Evolutionary conservation across 306 rosid species (phyloP).

Genomic region (Cicer judaicum): DNA sequence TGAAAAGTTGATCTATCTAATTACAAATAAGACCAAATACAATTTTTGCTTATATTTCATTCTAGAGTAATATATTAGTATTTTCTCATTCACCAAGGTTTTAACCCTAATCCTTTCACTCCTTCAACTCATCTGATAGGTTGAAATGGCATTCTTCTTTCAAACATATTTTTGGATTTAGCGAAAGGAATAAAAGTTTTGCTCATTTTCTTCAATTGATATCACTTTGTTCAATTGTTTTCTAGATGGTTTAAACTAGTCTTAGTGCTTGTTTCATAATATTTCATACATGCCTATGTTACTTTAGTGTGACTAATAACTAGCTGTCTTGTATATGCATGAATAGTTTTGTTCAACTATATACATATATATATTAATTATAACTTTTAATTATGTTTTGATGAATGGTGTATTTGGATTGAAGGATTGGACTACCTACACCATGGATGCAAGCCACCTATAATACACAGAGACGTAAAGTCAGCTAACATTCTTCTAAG

Average conservation of each 20-base stretch:
- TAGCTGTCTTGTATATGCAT: background rate
- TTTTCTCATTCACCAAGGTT: no score
- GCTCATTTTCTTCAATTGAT: background rate
- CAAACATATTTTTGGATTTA: background rate
- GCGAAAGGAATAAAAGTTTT: background rate
- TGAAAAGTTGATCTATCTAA: no score
- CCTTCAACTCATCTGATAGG: no score
- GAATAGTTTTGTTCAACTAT: background rate
- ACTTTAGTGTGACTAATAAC: background rate
- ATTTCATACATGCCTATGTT: background rate
- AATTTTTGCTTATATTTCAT: no score
- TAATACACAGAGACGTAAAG: conserved; percentile 77
- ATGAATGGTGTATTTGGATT: conserved; percentile 37
- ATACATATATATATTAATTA: background rate
- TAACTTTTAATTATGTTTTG: conserved; percentile 21
- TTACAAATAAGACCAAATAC: no score
- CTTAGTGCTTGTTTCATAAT: conserved; percentile 7
- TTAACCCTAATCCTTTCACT: no score
- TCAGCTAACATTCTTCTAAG: conserved; percentile 71
- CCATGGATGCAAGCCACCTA: conserved; percentile 79
- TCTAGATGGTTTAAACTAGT: background rate
- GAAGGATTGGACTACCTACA: conserved; percentile 74
- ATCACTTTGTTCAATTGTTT: background rate
- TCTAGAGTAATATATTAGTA: no score
- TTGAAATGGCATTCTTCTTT: no score